phyloP scores from a whole-genome alignment of 768 basidiomycete species.

The Rhizopogon vinicolor region DNA sequence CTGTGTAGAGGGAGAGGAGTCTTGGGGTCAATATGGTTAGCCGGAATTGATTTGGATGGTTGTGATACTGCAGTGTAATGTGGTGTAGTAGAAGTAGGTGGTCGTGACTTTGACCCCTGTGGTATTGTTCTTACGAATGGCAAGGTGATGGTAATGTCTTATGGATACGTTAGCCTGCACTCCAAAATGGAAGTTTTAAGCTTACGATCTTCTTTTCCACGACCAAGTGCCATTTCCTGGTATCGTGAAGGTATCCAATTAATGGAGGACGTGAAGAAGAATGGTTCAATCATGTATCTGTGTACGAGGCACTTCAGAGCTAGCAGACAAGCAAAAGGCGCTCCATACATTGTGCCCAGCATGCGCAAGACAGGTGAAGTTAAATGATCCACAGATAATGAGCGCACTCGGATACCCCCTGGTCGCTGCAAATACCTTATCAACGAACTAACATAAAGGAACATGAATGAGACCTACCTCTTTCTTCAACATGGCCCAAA shows the following conservation, averaged over 20 bases:
- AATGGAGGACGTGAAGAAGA: conserved; percentile 59
- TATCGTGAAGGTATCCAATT: conserved; percentile 69
- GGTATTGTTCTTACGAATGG: conserved; percentile 40
- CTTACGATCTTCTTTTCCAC: conserved; percentile 48
- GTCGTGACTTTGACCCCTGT: conserved; percentile 12
- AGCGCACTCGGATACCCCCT: conserved; percentile 36
- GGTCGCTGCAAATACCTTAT: conserved; percentile 26
- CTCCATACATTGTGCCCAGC: conserved; percentile 47
- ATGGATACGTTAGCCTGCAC: neutral
- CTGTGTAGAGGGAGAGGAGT: conserved; percentile 35
- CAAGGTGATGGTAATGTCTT: conserved; percentile 54
- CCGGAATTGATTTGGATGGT: neutral
- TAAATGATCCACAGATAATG: conserved; percentile 47
- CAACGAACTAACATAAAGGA: neutral
- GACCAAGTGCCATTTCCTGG: conserved; percentile 41
- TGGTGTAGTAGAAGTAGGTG: neutral
- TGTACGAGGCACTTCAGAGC: neutral
- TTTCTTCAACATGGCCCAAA: conserved; percentile 29
- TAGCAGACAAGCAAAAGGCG: neutral
- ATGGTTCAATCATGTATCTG: conserved; percentile 55
- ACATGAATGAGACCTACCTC: conserved; percentile 26
- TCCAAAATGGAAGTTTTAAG: neutral
- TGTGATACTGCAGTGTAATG: neutral
- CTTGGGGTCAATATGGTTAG: conserved; percentile 44
- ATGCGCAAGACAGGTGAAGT: conserved; percentile 49